Percentiles rank a stretch among this genome's conserved stretches.
These are phyloP conservation scores for Crithidia thermophila DNA, from an alignment of 208 protist species.

Conservation along the genomic window DNA sequence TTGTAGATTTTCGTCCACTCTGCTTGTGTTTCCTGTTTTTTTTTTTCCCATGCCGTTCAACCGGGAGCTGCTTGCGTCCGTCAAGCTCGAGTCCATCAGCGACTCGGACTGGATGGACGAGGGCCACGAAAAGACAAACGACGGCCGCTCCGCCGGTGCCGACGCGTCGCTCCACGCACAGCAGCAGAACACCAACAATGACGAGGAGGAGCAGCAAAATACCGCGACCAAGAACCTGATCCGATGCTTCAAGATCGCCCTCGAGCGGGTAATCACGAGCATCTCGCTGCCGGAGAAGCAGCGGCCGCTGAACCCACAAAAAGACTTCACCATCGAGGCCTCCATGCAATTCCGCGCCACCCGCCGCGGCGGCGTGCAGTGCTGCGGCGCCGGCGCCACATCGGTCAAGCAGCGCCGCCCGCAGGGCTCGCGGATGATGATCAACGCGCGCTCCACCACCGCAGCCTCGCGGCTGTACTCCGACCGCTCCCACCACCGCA, in stretches of 20 bases:
- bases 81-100: constrained; percentile 49
- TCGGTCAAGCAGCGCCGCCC: constrained; percentile 1
- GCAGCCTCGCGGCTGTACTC: not conserved
- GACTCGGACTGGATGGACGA: constrained; percentile 36
- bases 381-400: constrained; percentile 31
- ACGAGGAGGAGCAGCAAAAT: constrained; percentile 39
- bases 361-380: constrained; percentile 26
- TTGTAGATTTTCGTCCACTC: not conserved
- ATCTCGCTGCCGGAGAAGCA: constrained; percentile 86
- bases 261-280: constrained; percentile 73
- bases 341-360: constrained; percentile 50
- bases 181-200: not conserved
- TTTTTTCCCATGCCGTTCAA: constrained; percentile 54
- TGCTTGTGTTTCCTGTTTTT: not conserved
- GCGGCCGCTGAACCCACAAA: constrained; percentile 74
- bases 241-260: constrained; percentile 77
- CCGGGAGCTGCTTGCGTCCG: constrained; percentile 70
- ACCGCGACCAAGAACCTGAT: constrained; percentile 71
- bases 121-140: constrained; percentile 3
- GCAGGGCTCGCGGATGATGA: constrained; percentile 3
- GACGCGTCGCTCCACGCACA: constrained; percentile 1
- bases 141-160: constrained; percentile 2
- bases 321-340: constrained; percentile 82
- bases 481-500: not conserved
- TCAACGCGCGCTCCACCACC: not conserved